Evolutionary conservation across 148 eudicot species (phyloP).

Genomic region (Persicaria maculosa): DNA sequence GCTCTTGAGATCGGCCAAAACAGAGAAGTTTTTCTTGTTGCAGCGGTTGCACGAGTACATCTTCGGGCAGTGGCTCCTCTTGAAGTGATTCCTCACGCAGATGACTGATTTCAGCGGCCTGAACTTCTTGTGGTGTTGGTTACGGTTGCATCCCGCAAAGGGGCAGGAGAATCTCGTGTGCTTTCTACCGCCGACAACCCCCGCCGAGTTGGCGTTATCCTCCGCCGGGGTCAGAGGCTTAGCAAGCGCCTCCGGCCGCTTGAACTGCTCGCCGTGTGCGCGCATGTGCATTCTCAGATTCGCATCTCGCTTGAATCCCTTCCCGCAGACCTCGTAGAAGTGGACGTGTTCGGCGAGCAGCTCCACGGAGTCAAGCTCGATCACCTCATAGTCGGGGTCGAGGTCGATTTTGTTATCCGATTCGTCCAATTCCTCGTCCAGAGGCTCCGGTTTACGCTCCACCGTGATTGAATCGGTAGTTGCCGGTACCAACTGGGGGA

Average conservation of each 20-base stretch:
- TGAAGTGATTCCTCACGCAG: constrained; percentile 84
- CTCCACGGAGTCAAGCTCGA: constrained; percentile 66
- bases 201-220: background rate
- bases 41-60: constrained; percentile 55
- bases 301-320: constrained; percentile 66
- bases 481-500: background rate
- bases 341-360: constrained; percentile 67
- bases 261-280: constrained; percentile 56
- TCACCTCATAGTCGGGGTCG: constrained; percentile 29
- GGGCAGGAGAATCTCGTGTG: constrained; percentile 67
- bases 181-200: background rate
- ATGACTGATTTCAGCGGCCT: constrained; percentile 55
- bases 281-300: constrained; percentile 73
- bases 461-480: background rate
- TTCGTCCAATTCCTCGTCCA: constrained; percentile 16
- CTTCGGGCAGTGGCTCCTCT: constrained; percentile 79
- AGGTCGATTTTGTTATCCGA: constrained; percentile 12
- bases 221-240: constrained; percentile 24
- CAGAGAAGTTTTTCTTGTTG: constrained; percentile 68
- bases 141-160: constrained; percentile 52
- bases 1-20: constrained; percentile 60
- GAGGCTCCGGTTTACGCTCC: constrained; percentile 11
- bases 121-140: constrained; percentile 44
- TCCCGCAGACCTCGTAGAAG: constrained; percentile 65
- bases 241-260: constrained; percentile 45